Conservation (phyloP, 106 monocot genomes). For the Gastrodia elata region DNA sequence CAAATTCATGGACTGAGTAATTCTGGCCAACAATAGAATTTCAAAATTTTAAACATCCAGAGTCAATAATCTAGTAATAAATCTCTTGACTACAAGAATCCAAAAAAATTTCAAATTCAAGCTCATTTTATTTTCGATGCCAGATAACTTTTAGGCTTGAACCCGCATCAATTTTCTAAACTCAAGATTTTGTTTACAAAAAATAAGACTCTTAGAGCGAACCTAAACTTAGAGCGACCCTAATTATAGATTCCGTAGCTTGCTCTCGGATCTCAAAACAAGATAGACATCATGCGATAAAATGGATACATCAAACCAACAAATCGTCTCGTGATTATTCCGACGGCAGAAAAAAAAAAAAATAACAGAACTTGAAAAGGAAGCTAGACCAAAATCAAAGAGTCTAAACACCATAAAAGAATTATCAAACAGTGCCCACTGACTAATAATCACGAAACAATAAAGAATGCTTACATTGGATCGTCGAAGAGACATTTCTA, state of each 20-base stretch:
- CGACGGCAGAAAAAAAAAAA: background rate
- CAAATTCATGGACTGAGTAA: background rate
- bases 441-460: background rate
- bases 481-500: background rate
- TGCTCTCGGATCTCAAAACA: background rate
- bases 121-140: background rate
- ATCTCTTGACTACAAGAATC: background rate
- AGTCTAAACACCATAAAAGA: background rate
- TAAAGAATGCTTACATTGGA: slow-evolving; percentile 2
- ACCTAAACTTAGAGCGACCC: background rate
- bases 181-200: background rate
- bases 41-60: background rate
- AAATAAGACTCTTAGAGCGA: background rate
- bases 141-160: background rate
- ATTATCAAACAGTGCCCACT: background rate
- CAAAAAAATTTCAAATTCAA: background rate
- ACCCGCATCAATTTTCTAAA: background rate
- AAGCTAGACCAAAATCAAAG: background rate
- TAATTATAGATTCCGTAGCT: background rate
- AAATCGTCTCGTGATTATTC: background rate
- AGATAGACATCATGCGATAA: background rate
- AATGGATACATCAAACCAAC: too few relatives aligned
- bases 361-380: background rate
- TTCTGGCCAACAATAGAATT: background rate
- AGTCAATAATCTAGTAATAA: background rate